These are phyloP conservation scores for Rhodotorula sp. DNA, from an alignment of 1,284 basidiomycete genomes.

Conservation along the genomic window DNA sequence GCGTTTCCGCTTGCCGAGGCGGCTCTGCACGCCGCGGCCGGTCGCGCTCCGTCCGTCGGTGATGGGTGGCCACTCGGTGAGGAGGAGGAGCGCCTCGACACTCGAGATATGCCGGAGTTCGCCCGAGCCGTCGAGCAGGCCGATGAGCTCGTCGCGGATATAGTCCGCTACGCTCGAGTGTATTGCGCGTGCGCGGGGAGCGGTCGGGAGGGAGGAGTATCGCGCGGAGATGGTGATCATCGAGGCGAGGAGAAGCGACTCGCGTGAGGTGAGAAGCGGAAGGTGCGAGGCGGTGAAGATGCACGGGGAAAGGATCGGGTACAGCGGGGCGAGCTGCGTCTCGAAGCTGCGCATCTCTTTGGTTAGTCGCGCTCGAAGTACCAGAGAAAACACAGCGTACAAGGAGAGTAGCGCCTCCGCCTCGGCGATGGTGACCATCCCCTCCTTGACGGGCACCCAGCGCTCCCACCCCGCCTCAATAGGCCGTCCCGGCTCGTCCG, in stretches of 20 bases:
- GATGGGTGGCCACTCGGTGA: slow-evolving; percentile 41
- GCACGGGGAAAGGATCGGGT: slow-evolving; percentile 37
- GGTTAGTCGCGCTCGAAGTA: neutral
- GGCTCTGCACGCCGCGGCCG: neutral
- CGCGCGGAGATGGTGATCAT: slow-evolving; percentile 40
- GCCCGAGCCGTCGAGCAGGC: slow-evolving; percentile 29
- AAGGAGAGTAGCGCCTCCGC: slow-evolving; percentile 35
- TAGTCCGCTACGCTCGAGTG: slow-evolving; percentile 32
- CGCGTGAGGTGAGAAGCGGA: slow-evolving; percentile 28
- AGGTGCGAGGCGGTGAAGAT: slow-evolving; percentile 35
- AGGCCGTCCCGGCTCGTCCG: neutral
- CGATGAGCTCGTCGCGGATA: slow-evolving; percentile 30
- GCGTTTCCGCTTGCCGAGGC: neutral
- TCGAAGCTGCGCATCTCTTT: slow-evolving; percentile 25
- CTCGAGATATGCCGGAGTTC: slow-evolving; percentile 33
- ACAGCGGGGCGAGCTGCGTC: slow-evolving; percentile 34
- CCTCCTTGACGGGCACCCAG: slow-evolving; percentile 34
- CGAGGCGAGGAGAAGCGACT: slow-evolving; percentile 37
- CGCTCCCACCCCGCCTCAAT: slow-evolving; percentile 21
- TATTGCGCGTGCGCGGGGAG: slow-evolving; percentile 22
- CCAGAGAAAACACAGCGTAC: neutral
- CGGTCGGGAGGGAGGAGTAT: slow-evolving; percentile 28
- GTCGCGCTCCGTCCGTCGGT: slow-evolving; percentile 8
- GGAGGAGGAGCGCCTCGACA: slow-evolving; percentile 38
- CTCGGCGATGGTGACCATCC: slow-evolving; percentile 29